These are phyloP conservation scores for Ogataea kodamae DNA, from an alignment of 805 yeast genomes.

Conservation along the genomic window DNA sequence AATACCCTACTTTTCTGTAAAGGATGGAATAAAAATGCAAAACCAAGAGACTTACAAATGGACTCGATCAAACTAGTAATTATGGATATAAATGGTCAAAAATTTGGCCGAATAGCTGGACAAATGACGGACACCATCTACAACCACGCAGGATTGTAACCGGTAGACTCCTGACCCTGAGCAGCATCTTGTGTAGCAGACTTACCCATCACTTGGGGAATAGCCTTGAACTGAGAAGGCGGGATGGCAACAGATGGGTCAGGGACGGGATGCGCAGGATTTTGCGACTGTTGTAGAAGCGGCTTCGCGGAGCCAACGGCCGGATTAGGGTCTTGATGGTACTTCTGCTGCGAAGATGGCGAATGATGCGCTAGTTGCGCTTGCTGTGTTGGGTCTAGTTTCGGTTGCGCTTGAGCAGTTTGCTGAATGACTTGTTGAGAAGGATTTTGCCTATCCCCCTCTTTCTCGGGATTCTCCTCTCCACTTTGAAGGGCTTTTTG, in stretches of 20 bases:
- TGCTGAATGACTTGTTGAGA: slow-evolving; percentile 1
- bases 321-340: slow-evolving; percentile 17
- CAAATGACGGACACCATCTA: no score
- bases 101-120: no score
- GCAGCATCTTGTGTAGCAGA: slow-evolving; percentile 29
- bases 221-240: slow-evolving; percentile 4
- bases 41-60: no score
- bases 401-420: neutral
- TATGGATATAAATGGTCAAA: slow-evolving; percentile 6
- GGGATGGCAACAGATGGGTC: slow-evolving; percentile 23
- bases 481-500: slow-evolving; percentile 19
- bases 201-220: slow-evolving; percentile 22
- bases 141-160: slow-evolving; percentile 31
- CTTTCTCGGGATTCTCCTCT: slow-evolving; percentile 16
- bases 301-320: slow-evolving; percentile 25
- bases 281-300: slow-evolving; percentile 30
- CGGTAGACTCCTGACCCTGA: slow-evolving; percentile 18
- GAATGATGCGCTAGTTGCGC: slow-evolving; percentile 16
- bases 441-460: slow-evolving; percentile 16
- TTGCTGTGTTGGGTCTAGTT: slow-evolving; percentile 11
- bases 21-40: no score
- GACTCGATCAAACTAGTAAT: slow-evolving; percentile 1
- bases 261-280: slow-evolving; percentile 32
- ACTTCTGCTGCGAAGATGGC: slow-evolving; percentile 19
- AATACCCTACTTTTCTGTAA: no score